phyloP scores from a whole-genome alignment of 257 asterid genomes.

The Osmanthus fragrans region DNA sequence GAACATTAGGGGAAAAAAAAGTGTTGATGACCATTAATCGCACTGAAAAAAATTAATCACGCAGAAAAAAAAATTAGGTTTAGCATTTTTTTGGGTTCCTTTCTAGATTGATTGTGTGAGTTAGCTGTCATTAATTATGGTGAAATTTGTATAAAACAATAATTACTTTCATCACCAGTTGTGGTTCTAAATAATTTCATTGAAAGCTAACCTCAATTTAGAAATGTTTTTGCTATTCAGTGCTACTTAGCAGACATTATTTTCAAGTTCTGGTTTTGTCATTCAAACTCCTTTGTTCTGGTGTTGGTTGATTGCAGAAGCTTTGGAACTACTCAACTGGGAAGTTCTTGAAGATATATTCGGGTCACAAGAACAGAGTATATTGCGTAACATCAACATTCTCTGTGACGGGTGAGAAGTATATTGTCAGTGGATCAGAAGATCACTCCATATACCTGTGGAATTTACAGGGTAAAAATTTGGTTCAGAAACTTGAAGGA shows the following conservation, averaged over 20 bases:
- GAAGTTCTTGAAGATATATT: conserved; percentile 61
- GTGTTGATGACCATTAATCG: neutral
- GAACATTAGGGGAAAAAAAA: neutral
- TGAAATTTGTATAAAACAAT: neutral
- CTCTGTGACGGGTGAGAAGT: conserved; percentile 74
- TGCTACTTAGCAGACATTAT: neutral
- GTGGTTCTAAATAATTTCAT: neutral
- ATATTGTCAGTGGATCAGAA: conserved; percentile 83
- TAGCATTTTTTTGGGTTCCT: neutral
- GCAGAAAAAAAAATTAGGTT: neutral
- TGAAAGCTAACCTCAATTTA: neutral
- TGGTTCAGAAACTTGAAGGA: conserved; percentile 84
- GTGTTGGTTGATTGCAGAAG: conserved; percentile 50
- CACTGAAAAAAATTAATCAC: neutral
- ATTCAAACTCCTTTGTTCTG: neutral
- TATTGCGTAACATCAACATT: conserved; percentile 74
- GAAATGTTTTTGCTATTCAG: neutral
- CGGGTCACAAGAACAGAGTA: conserved; percentile 64
- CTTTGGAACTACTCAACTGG: conserved; percentile 75
- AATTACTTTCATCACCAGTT: neutral
- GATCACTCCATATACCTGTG: conserved; percentile 76
- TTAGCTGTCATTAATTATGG: neutral
- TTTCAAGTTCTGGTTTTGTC: neutral
- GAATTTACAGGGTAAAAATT: conserved; percentile 73
- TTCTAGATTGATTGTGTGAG: neutral